Conservation (phyloP, 2,329 filamentous ascomycete species). For the Tolypocladium amazonense region DNA sequence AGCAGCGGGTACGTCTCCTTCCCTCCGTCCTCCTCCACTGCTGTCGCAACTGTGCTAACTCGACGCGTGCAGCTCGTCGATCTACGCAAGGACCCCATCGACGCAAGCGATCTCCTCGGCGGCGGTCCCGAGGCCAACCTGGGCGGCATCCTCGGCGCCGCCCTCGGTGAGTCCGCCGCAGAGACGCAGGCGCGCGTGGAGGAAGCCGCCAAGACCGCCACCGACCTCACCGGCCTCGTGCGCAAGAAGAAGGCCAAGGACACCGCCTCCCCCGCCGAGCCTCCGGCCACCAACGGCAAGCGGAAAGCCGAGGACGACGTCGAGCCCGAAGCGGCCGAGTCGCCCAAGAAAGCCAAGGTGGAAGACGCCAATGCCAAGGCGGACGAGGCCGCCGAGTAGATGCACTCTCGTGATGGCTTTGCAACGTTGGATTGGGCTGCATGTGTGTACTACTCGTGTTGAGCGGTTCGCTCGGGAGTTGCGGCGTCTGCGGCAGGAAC, state of each 20-base stretch:
- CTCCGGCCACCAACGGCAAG: constrained; percentile 26
- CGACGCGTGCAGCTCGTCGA: constrained; percentile 46
- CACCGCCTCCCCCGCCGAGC: constrained; percentile 7
- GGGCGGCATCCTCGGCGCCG: constrained; percentile 52
- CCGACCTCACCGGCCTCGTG: constrained; percentile 63
- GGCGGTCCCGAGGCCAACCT: constrained; percentile 27
- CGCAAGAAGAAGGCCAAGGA: constrained; percentile 54
- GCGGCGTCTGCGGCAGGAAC: neutral
- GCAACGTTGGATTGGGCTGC: neutral
- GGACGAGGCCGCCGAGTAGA: constrained; percentile 7
- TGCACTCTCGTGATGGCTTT: neutral
- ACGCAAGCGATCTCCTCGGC: constrained; percentile 25
- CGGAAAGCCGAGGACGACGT: constrained; percentile 21
- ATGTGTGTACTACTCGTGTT: neutral
- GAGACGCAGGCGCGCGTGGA: constrained; percentile 55
- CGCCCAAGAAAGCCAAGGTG: constrained; percentile 25
- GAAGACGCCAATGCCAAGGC: constrained; percentile 14
- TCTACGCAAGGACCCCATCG: constrained; percentile 48
- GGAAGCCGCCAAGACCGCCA: constrained; percentile 64
- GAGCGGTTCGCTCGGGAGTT: neutral
- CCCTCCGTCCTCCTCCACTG: neutral
- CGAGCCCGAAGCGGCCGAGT: constrained; percentile 13
- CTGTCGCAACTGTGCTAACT: neutral
- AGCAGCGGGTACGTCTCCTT: constrained; percentile 49
- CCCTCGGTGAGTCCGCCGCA: constrained; percentile 50